Evolutionary conservation across 2,329 filamentous ascomycete species (phyloP), one percentile per base, ranked within the genome.

Genomic region (Sclerotinia subarctica): DNA sequence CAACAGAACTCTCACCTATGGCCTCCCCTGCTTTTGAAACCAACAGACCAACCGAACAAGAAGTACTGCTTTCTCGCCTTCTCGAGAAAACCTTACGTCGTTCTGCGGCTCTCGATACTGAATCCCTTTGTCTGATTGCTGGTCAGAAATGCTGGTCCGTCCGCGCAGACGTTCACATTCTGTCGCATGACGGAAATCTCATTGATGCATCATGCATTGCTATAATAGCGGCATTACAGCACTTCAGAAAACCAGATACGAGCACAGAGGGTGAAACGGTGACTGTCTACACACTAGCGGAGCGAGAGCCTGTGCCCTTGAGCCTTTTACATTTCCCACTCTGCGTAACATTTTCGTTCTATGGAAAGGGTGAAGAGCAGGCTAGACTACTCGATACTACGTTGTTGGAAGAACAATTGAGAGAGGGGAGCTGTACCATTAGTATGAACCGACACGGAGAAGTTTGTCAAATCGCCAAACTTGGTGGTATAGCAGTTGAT

Each of bases 21-120:
- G 90, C 92, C 38, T 93, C 93, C 58, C 93, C 95, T 19, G 89
- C 91, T 46, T 96, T 96, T 80, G 94, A 97, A 79, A 87, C 91
- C 73, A 92, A 91, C 78, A 87, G 93, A 66, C 90, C 91, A 59
- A 94, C 90, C 71, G 91, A 96, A 74, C 86, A 90, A 67, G 95
- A 98, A 80, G 85, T 94, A 3, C 86, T 97, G 53, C 87, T 98
- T 38, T 93, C 94, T 13, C 89, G 94, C 46, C 86, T 95, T 53
- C 88, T 99, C 26, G 95, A 99, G 79, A 97, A 97, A 81, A 94
- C 95, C 11, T 88, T 98, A 70, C 93, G 95, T 53, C 90, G 95
- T 69, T 97, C 94, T 1, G 91, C 91, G 73, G 94, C 95, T 8
- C 87, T 99, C 52, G 94, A 98, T 78, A 97, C 94, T 46, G 95